These are phyloP conservation scores for Misopates orontium DNA, from an alignment of 257 asterid genomes.

Conservation along the genomic window DNA sequence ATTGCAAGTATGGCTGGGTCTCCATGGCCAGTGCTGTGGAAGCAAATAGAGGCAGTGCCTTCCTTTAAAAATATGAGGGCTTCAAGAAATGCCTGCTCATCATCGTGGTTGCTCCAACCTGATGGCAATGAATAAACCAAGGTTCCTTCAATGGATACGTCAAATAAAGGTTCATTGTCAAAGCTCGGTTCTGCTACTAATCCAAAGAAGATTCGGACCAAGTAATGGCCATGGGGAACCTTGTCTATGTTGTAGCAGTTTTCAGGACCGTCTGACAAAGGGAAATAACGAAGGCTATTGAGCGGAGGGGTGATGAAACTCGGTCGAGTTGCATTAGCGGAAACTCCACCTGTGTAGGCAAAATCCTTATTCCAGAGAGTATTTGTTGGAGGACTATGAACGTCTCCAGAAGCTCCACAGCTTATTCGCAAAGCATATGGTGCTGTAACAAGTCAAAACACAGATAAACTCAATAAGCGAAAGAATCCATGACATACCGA, in stretches of 20 bases:
- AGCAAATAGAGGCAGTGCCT: constrained; percentile 89
- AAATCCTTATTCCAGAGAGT: constrained; percentile 88
- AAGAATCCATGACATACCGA: too few relatives aligned
- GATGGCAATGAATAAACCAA: constrained; percentile 81
- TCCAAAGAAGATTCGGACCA: constrained; percentile 82
- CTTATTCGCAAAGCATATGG: constrained; percentile 91
- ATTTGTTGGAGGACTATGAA: constrained; percentile 64
- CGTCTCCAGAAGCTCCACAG: constrained; percentile 86
- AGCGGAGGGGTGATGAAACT: constrained; percentile 75
- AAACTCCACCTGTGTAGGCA: constrained; percentile 90
- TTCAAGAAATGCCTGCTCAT: constrained; percentile 75
- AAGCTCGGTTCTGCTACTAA: constrained; percentile 65
- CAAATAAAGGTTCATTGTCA: constrained; percentile 83
- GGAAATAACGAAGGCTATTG: constrained; percentile 71
- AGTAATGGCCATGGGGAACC: constrained; percentile 90
- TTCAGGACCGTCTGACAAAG: constrained; percentile 89
- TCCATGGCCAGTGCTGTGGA: constrained; percentile 99
- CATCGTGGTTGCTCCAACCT: constrained; percentile 91
- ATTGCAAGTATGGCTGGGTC: constrained; percentile 94
- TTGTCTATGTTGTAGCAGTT: constrained; percentile 83
- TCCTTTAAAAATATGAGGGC: constrained; percentile 77
- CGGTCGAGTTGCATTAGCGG: constrained; percentile 70
- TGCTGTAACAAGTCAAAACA: constrained; percentile 40
- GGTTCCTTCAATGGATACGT: constrained; percentile 90
- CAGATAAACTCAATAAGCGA: too few relatives aligned